Evolutionary conservation across 495 filamentous ascomycete genomes (phyloP).

Genomic region (Daldinia grandis): DNA sequence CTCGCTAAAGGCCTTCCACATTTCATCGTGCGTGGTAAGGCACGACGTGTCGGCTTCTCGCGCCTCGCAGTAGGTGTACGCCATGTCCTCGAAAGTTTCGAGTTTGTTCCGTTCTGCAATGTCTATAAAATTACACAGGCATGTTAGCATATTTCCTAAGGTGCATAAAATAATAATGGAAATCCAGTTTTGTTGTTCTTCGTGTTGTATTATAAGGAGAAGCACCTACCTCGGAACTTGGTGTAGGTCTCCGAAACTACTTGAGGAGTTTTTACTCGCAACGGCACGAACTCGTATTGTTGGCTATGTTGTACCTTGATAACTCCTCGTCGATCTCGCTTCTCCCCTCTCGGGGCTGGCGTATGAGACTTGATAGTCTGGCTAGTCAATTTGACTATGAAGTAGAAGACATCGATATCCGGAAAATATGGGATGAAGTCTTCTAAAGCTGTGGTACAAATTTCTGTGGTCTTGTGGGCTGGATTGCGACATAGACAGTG

Average conservation of each 20-base stretch:
- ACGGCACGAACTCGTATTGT: not conserved
- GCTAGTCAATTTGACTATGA: slow-evolving; percentile 22
- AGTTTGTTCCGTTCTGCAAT: slow-evolving; percentile 5
- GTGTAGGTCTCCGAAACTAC: not conserved
- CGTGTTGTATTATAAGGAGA: not conserved
- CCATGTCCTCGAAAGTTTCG: not conserved
- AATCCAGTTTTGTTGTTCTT: not conserved
- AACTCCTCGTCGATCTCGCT: not conserved
- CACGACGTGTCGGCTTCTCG: not conserved
- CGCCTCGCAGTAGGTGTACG: slow-evolving; percentile 10
- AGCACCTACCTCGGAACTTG: slow-evolving; percentile 17
- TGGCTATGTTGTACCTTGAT: not conserved
- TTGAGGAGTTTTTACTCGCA: not conserved
- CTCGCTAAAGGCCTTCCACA: not conserved
- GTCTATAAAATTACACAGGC: not conserved
- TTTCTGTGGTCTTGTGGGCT: not conserved
- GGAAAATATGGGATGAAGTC: slow-evolving; percentile 36
- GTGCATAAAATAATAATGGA: not conserved
- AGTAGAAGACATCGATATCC: slow-evolving; percentile 36
- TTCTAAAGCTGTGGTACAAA: slow-evolving; percentile 26
- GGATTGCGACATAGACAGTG: not conserved
- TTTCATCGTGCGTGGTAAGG: not conserved
- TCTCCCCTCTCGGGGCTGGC: not conserved
- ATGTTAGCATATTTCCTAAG: slow-evolving; percentile 13
- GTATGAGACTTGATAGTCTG: not conserved